phyloP scores from a whole-genome alignment of 495 filamentous ascomycete genomes.

The Aspergillus baeticus region DNA sequence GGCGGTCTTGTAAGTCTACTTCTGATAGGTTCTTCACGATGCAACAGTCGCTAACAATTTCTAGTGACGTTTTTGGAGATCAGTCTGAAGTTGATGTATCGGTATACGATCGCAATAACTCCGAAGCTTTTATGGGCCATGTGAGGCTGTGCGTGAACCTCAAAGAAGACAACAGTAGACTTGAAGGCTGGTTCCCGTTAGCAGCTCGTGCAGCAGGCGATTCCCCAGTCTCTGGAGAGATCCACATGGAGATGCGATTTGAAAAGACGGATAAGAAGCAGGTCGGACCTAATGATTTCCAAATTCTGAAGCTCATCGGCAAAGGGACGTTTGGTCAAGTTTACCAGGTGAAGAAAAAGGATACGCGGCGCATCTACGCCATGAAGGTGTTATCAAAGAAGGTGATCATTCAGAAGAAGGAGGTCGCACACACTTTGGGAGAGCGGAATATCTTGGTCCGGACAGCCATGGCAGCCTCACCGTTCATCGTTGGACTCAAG shows the following conservation, averaged over 20 bases:
- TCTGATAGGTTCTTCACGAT: conserved; percentile 1
- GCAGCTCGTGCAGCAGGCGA: conserved; percentile 63
- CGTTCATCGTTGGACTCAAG: conserved; percentile 97
- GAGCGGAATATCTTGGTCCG: conserved; percentile 96
- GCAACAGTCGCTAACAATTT: conserved; percentile 1
- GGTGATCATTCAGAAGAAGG: conserved; percentile 99
- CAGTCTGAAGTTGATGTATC: conserved; percentile 91
- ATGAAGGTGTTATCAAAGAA: conserved; percentile 99
- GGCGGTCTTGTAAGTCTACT: conserved; percentile 78
- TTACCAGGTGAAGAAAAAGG: conserved; percentile 98
- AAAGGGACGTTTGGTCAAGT: conserved; percentile 99
- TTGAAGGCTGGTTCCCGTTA: conserved; percentile 85
- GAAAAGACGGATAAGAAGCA: conserved; percentile 89
- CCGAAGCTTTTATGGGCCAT: conserved; percentile 90
- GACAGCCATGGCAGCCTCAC: conserved; percentile 92
- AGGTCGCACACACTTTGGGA: conserved; percentile 93
- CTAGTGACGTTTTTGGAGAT: conserved; percentile 92
- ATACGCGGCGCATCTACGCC: conserved; percentile 92
- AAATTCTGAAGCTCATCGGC: conserved; percentile 92
- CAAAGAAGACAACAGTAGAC: conserved; percentile 62
- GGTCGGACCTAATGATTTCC: conserved; percentile 95
- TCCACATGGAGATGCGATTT: conserved; percentile 80
- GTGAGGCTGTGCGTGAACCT: conserved; percentile 71
- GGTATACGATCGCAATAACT: conserved; percentile 82
- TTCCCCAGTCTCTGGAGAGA: conserved; percentile 81